Evolutionary conservation across 1,139 yeast genomes (phyloP), one percentile per base, ranked within the genome.

Genomic region (Zhuliangozyma parablackwelliae): DNA sequence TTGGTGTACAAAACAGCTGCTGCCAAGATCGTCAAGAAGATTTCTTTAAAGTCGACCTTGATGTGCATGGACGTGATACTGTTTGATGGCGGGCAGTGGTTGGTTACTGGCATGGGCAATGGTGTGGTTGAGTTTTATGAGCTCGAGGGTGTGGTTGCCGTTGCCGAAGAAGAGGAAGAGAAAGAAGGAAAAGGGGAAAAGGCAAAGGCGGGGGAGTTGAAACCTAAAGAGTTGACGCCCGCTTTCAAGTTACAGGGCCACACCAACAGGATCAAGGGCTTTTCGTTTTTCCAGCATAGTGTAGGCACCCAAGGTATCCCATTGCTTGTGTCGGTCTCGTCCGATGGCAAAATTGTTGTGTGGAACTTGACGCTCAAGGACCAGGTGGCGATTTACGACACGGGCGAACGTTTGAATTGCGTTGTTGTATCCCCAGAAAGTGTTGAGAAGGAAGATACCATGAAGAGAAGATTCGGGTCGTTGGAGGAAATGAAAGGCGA

Each of bases 331-430:
- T 83, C 96, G 2, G 88, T 89, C 10, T 86, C 96, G 0, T 87
- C 97, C 0, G 97, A 92, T 57, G 97, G 98, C 29, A 84, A 78
- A 51, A 81, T 92, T 38, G 95, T 90, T 10, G 82, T 92, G 3
- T 92, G 97, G 96, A 85, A 89, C 54, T 63, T 90, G 52, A 48
- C 47, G 13, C 53, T 65, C 1, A 72, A 73, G 49, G 95, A 86
- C 50, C 96, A 89, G 59, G 73, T 88, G 20, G 97, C 97, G 0
- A 94, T 88, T 2, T 90, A 89, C 58, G 88, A 82, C 47, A 78
- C 94, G 21, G 95, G 95, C n/a, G 97, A 92, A 61, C 74, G 98
- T 53, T 73, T 92, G 45, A 92, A 88, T 58, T 90, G 96, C 63
- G 82, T 89, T 12, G 76, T 82, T 10, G 75, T 85, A 23, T 81